Percentiles rank a stretch among this genome's conserved stretches.
Evolutionary conservation across 805 yeast genomes (phyloP).

Genomic region (Starmera dryadoides): DNA sequence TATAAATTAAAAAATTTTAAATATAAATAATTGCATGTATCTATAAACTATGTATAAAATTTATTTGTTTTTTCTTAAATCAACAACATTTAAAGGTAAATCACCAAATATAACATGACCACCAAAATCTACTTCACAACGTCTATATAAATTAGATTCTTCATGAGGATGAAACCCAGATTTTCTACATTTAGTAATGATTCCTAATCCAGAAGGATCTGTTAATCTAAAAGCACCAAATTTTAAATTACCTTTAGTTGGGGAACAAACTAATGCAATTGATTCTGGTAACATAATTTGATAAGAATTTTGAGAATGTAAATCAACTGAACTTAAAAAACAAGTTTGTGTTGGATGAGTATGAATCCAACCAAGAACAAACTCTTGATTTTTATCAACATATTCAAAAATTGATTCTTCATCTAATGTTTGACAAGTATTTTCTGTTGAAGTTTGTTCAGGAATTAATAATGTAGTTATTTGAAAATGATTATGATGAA

Average conservation of each 20-base stretch:
- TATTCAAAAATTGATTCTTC: slow-evolving; percentile 52
- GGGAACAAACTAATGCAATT: slow-evolving; percentile 61
- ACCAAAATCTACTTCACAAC: slow-evolving; percentile 29
- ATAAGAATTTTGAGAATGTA: slow-evolving; percentile 63
- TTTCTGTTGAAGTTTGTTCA: slow-evolving; percentile 52
- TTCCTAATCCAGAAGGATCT: slow-evolving; percentile 57
- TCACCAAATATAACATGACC: slow-evolving; percentile 46
- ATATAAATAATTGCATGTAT: background rate
- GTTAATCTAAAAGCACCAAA: slow-evolving; percentile 55
- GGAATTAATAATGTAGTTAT: slow-evolving; percentile 58
- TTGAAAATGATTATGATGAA: slow-evolving; percentile 55
- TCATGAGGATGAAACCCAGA: slow-evolving; percentile 58
- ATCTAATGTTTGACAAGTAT: slow-evolving; percentile 54
- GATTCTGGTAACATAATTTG: slow-evolving; percentile 68
- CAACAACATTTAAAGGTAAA: slow-evolving; percentile 41
- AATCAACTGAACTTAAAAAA: slow-evolving; percentile 56
- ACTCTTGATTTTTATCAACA: slow-evolving; percentile 47
- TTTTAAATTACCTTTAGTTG: slow-evolving; percentile 36
- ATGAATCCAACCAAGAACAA: slow-evolving; percentile 70
- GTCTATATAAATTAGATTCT: slow-evolving; percentile 41
- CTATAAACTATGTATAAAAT: slow-evolving; percentile 1
- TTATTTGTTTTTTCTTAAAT: slow-evolving; percentile 29
- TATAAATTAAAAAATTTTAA: too few species aligned
- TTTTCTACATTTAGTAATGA: slow-evolving; percentile 41
- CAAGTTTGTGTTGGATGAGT: slow-evolving; percentile 74